Evolutionary conservation across 805 yeast genomes (phyloP), one percentile per base, ranked within the genome.

Genomic region (Ogataea glucozyma): DNA sequence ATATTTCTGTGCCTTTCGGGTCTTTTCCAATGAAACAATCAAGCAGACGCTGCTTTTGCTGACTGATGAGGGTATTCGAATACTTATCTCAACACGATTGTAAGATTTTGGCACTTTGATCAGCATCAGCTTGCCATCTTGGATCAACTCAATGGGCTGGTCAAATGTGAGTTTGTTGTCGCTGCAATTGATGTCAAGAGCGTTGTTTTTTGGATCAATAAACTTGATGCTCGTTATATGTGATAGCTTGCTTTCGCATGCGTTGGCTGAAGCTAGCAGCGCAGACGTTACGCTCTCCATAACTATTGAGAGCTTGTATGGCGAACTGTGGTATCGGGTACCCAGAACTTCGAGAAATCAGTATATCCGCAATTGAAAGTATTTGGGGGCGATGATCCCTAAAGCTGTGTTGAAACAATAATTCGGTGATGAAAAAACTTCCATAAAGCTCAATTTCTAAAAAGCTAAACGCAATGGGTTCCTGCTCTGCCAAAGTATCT

Each of bases 101-200:
- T 26, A 32, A 3, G 9, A 17, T 14, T 31, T 12, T 8, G 51
- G 49, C 14, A 50, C 26, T 14, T 45, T 50, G 24, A 50, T 16
- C 8, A 47, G 31, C 41, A 47, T 14, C 6, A 35, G 31, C 5
- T 24, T 26, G 2, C 26, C 41, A 26, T 47, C 38, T 32, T 50
- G 51, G 26, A 50, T 44, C 26, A 50, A n/a, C 19, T 36, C 39
- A 7, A 36, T n/a, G 10, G 39, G 39, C 4, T 11, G 24, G 11
- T 34, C 29, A 5, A 16, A n/a, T 4, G 26, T 34, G 13, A 34
- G 10, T 16, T 23, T 34, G 19, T 34, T 34, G n/a, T 23, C 29
- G 6, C 29, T 16, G 27, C 38, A 34, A 23, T 34, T 34, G 17
- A 34, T 21, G 34, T 49, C 31, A 40, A 24, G 16, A 42, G 22